Conservation (phyloP, 331 rosid species). For the Stylosanthes scabra region DNA sequence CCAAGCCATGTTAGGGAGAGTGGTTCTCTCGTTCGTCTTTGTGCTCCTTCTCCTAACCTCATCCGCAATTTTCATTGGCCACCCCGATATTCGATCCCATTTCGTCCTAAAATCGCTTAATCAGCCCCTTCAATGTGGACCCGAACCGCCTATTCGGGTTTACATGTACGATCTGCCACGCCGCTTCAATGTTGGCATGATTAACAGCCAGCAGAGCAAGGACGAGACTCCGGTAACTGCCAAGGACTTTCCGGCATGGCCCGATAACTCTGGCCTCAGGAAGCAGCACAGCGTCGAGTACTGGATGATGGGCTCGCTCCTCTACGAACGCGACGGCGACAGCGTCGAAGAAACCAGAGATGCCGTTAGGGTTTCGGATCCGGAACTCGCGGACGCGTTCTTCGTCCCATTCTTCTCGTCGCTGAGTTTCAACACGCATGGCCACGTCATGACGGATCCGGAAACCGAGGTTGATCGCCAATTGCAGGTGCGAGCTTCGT, state of each 20-base stretch:
- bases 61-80: constrained; percentile 66
- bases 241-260: constrained; percentile 80
- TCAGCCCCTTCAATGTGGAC: constrained; percentile 43
- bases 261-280: constrained; percentile 72
- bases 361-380: constrained; percentile 84
- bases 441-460: constrained; percentile 87
- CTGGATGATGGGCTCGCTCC: constrained; percentile 96
- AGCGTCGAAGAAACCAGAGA: constrained; percentile 45
- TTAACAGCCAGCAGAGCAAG: constrained; percentile 50
- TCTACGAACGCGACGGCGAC: constrained; percentile 44
- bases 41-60: constrained; percentile 57
- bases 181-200: constrained; percentile 86
- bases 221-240: constrained; percentile 61
- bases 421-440: constrained; percentile 83
- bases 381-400: constrained; percentile 82
- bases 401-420: constrained; percentile 97
- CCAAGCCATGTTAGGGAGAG: constrained; percentile 58
- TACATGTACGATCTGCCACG: constrained; percentile 99
- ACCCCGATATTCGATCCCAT: constrained; percentile 68
- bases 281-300: constrained; percentile 96
- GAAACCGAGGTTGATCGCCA: constrained; percentile 74
- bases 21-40: constrained; percentile 52
- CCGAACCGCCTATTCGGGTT: constrained; percentile 63
- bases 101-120: constrained; percentile 51
- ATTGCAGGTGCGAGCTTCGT: constrained; percentile 70